phyloP scores from a whole-genome alignment of 306 rosid genomes.

The Dicorynia guianensis region DNA sequence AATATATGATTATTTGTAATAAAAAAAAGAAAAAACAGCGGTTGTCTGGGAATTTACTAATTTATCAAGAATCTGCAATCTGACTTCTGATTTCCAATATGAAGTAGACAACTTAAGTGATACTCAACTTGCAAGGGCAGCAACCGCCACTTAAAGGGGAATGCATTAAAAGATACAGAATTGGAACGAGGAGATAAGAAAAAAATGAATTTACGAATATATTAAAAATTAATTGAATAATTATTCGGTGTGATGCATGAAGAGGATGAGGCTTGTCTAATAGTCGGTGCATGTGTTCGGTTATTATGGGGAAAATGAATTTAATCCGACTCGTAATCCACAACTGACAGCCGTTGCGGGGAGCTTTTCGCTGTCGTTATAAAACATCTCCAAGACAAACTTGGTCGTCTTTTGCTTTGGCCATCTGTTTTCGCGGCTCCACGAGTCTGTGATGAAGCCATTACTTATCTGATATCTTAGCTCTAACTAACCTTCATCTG shows the following conservation, averaged over 20 bases:
- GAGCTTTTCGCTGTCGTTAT: constrained; percentile 31
- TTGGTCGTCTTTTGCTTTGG: constrained; percentile 15
- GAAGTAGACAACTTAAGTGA: not conserved
- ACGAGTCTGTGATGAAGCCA: constrained; percentile 9
- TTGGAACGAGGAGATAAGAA: too few species aligned
- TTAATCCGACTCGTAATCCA: constrained; percentile 8
- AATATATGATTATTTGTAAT: too few species aligned
- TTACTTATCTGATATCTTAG: constrained; percentile 2
- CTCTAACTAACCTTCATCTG: constrained; percentile 27
- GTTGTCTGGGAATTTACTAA: too few species aligned
- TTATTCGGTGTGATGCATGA: not conserved
- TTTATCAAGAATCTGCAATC: too few species aligned
- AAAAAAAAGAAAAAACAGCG: too few species aligned
- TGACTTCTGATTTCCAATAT: too few species aligned
- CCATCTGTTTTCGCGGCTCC: constrained; percentile 16
- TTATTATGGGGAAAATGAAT: constrained; percentile 25
- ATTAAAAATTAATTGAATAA: too few species aligned
- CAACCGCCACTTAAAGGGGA: not conserved
- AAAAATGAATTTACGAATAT: too few species aligned
- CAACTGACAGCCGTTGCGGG: not conserved
- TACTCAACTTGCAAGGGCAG: not conserved
- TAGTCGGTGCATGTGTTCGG: constrained; percentile 33
- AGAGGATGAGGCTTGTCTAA: not conserved
- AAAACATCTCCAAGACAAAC: constrained; percentile 28
- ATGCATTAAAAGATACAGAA: not conserved